Evolutionary conservation across 371 early-diverging fungal genomes (phyloP).

Genomic region (Lichtheimia ramosa): DNA sequence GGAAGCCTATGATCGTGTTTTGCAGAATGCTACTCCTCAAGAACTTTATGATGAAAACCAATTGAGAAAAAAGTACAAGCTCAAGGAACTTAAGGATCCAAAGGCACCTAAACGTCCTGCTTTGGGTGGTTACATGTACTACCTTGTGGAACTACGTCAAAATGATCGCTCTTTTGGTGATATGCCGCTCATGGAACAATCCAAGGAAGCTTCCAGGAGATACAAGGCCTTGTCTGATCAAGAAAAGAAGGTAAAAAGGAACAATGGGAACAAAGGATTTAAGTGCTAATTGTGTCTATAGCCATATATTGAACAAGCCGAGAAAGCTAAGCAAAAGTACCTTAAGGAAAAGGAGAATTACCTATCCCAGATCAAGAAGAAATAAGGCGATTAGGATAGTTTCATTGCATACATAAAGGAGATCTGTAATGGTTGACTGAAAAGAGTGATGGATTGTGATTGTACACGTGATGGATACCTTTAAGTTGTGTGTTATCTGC

Average conservation of each 20-base stretch:
- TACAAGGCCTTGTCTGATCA: constrained; percentile 20
- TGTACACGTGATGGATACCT: too few relatives aligned
- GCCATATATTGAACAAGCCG: constrained; percentile 13
- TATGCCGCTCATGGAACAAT: constrained; percentile 29
- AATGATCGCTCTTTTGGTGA: constrained; percentile 15
- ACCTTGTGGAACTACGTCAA: constrained; percentile 28
- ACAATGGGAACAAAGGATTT: background rate
- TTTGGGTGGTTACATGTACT: constrained; percentile 42
- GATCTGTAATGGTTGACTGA: too few relatives aligned
- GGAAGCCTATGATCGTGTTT: constrained; percentile 28
- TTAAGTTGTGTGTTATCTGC: too few relatives aligned
- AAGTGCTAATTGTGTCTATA: background rate
- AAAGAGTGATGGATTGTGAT: too few relatives aligned
- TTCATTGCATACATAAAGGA: too few relatives aligned
- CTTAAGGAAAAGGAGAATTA: constrained; percentile 10
- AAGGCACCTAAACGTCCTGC: constrained; percentile 58
- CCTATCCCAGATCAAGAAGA: constrained; percentile 9
- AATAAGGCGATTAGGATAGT: too few relatives aligned
- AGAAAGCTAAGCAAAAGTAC: constrained; percentile 4
- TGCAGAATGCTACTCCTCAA: constrained; percentile 48
- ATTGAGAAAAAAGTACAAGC: constrained; percentile 47
- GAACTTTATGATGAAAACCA: constrained; percentile 51
- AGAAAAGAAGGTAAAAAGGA: constrained; percentile 26
- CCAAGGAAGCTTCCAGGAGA: constrained; percentile 23
- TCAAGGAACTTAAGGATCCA: constrained; percentile 58